Percentiles rank a stretch among this genome's conserved stretches.
phyloP scores from a whole-genome alignment of 1,139 yeast species.

The Zhuliangozyma parablackwelliae region DNA sequence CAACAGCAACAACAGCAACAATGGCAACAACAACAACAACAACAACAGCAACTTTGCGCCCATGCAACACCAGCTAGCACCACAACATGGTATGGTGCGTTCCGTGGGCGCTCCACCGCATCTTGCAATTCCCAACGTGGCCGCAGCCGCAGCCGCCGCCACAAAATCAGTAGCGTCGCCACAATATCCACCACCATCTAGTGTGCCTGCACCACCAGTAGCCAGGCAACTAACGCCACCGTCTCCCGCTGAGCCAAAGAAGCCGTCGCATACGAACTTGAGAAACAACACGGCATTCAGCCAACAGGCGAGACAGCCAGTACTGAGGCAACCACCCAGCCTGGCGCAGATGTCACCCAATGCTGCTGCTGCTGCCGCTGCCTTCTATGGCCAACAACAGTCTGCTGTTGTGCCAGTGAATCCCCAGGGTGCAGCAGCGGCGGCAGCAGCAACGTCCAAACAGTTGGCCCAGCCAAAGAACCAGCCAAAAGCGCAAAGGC shows the following conservation, averaged over 20 bases:
- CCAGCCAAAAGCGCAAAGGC: background rate
- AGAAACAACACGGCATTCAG: slow-evolving; percentile 11
- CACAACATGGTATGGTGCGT: no score
- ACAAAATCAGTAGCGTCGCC: background rate
- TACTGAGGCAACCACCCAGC: slow-evolving; percentile 3
- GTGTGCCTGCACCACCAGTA: background rate
- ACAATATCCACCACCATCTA: slow-evolving; percentile 1
- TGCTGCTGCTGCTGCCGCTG: slow-evolving; percentile 12
- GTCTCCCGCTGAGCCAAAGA: slow-evolving; percentile 2
- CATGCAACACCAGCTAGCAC: no score
- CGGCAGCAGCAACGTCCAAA: slow-evolving; percentile 1
- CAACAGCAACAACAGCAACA: background rate
- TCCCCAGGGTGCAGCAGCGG: slow-evolving; percentile 7
- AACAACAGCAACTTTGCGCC: no score
- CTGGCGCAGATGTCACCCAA: slow-evolving; percentile 3
- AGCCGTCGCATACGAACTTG: slow-evolving; percentile 7
- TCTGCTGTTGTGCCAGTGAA: slow-evolving; percentile 9
- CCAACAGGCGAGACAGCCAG: slow-evolving; percentile 6
- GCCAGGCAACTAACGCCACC: background rate
- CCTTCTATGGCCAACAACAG: slow-evolving; percentile 7
- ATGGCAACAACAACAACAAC: background rate
- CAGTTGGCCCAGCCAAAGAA: background rate
- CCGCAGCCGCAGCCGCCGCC: no score
- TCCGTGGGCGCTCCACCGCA: no score
- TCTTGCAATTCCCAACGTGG: no score